Evolutionary conservation across 768 basidiomycete species (phyloP).

Genomic region (Suillus subaureus): DNA sequence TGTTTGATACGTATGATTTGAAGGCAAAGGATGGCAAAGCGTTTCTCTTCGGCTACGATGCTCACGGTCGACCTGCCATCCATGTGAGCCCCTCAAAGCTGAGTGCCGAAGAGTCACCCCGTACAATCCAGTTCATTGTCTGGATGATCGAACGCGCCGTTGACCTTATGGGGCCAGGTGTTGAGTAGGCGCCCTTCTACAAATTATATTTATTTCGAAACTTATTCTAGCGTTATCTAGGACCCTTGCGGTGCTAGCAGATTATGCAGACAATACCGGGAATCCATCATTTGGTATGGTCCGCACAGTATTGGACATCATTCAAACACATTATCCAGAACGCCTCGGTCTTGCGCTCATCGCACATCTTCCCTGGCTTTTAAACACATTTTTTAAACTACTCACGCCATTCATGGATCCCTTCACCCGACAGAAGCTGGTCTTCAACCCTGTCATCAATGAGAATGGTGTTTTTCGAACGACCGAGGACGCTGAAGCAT

Average conservation of each 20-base stretch:
- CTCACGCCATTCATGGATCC: constrained; percentile 85
- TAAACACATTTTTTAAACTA: constrained; percentile 75
- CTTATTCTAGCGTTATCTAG: constrained; percentile 37
- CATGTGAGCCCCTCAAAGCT: constrained; percentile 74
- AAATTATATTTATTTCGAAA: background rate
- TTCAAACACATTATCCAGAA: constrained; percentile 87
- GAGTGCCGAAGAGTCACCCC: constrained; percentile 68
- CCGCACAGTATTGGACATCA: constrained; percentile 53
- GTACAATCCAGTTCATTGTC: constrained; percentile 75
- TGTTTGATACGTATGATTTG: background rate
- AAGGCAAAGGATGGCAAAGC: constrained; percentile 83
- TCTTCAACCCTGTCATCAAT: constrained; percentile 61
- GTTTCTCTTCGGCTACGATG: constrained; percentile 77
- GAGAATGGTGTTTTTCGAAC: constrained; percentile 29
- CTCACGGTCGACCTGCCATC: constrained; percentile 59
- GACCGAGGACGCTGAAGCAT: constrained; percentile 18
- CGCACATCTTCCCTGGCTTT: constrained; percentile 78
- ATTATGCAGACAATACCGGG: constrained; percentile 76
- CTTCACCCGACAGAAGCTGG: constrained; percentile 71
- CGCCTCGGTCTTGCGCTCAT: constrained; percentile 72
- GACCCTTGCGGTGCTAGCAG: constrained; percentile 69
- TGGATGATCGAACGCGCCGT: constrained; percentile 80
- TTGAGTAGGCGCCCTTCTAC: constrained; percentile 59
- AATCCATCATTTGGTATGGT: constrained; percentile 44
- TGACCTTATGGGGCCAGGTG: constrained; percentile 79